Conservation (phyloP, 495 filamentous ascomycete genomes). For the Astrothelium macrocarpum region DNA sequence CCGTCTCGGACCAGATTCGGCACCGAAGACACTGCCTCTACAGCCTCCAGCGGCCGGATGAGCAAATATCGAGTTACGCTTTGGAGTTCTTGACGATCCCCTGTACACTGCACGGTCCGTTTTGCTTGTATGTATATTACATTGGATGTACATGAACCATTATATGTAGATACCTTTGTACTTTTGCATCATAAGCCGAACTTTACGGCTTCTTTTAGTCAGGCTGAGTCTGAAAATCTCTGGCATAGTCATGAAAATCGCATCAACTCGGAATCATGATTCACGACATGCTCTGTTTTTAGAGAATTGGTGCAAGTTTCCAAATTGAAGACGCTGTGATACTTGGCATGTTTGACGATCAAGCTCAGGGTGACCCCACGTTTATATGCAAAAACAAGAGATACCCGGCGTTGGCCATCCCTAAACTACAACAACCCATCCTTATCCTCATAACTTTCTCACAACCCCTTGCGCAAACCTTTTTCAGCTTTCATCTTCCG, state of each 20-base stretch:
- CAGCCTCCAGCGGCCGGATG: background rate
- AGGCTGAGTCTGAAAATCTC: no score
- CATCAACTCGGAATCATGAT: no score
- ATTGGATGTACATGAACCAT: no score
- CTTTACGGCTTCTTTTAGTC: no score
- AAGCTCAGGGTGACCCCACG: background rate
- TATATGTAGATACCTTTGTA: no score
- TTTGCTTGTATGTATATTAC: no score
- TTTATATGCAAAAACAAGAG: background rate
- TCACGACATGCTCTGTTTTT: no score
- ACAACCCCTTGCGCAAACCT: background rate
- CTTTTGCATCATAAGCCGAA: no score
- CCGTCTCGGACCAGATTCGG: background rate
- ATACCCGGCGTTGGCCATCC: background rate
- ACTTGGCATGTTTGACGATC: background rate
- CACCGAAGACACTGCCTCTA: background rate
- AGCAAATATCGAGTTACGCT: background rate
- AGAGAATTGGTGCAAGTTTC: no score
- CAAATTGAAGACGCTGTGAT: background rate
- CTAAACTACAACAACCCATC: background rate
- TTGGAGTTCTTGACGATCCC: background rate
- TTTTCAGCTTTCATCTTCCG: constrained; percentile 1
- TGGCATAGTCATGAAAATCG: no score
- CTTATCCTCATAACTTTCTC: background rate
- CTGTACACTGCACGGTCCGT: no score